These are phyloP conservation scores for Triticum turgidum DNA, from an alignment of 176 grass and related monocot genomes.

Conservation along the genomic window DNA sequence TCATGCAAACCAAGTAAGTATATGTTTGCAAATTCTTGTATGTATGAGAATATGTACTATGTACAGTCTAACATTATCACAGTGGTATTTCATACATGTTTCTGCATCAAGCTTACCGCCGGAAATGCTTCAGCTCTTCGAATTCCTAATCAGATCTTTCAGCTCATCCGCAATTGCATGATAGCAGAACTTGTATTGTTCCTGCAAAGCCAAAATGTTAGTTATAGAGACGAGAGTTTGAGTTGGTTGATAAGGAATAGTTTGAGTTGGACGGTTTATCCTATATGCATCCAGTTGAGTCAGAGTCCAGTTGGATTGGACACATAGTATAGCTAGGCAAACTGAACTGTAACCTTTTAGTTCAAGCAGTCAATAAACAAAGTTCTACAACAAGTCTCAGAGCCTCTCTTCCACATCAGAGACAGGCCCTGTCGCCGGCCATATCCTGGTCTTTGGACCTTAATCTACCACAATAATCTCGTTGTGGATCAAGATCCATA, in stretches of 20 bases:
- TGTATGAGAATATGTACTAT: background rate
- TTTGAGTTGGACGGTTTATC: background rate
- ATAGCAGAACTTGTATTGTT: constrained; percentile 82
- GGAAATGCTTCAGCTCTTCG: constrained; percentile 11
- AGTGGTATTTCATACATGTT: background rate
- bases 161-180: constrained; percentile 57
- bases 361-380: background rate
- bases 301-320: background rate
- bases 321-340: background rate
- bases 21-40: background rate
- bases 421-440: background rate
- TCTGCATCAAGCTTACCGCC: constrained; percentile 15
- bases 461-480: background rate
- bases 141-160: constrained; percentile 52
- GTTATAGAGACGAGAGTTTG: background rate
- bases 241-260: too few species aligned
- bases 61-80: background rate
- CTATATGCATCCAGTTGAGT: background rate
- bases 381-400: background rate
- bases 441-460: background rate
- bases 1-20: background rate
- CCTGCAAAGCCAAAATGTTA: constrained; percentile 42
- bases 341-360: background rate
- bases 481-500: background rate
- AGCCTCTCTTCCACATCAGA: background rate